Base-by-base conservation (phyloP, 176 grass and related monocot genomes). In the Rhipidocladum racemiflorum region DNA sequence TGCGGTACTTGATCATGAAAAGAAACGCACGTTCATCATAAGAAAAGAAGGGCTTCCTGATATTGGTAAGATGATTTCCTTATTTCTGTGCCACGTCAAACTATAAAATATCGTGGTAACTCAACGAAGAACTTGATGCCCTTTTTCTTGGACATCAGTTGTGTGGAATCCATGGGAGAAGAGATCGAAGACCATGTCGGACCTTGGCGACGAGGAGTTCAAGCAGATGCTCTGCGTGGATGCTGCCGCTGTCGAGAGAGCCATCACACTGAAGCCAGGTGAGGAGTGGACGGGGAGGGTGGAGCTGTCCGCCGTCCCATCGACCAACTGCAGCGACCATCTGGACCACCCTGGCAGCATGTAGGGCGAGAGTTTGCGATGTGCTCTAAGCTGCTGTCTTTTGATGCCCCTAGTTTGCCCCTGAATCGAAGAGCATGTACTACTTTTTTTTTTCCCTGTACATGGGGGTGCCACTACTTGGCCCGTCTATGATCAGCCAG, bases 81-180 rank as follows among this genome's bases (percentile, higher is more conserved):
- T 63, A 16, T 56, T 65, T 21, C 30, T 39, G 18, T 77, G 18
- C 44, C 4, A 48, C 35, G n/a, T 38, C 45, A 62, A 64, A 39
- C 59, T 40, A 14, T 29, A 50, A n/a, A 18, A 7, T 20, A 7
- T 20, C 38, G 45, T 15, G 20, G 29, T 40, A 21, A 71, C 30
- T 45, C 1, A 51, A 34, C 10, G 1, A 78, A 34, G 18, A 11
- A 34, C 16, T 50, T 38, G 0, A 36, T 51, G 40, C n/a, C 28
- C 16, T 61, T 13, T 51, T 4, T 79, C 54, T 16, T 71, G 30
- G 8, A 0, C 15, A 65, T 23, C 76, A 97, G 95, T 97, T 49
- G 95, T 94, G 35, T 97, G 95, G 95, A 97, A 97, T 51, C 95
- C 92, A 10, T 94, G 95, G 95, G 90, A 94, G n/a, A 97, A 87